Conservation (phyloP, 2,329 filamentous ascomycete genomes). For the Lasiodiplodia sp. region DNA sequence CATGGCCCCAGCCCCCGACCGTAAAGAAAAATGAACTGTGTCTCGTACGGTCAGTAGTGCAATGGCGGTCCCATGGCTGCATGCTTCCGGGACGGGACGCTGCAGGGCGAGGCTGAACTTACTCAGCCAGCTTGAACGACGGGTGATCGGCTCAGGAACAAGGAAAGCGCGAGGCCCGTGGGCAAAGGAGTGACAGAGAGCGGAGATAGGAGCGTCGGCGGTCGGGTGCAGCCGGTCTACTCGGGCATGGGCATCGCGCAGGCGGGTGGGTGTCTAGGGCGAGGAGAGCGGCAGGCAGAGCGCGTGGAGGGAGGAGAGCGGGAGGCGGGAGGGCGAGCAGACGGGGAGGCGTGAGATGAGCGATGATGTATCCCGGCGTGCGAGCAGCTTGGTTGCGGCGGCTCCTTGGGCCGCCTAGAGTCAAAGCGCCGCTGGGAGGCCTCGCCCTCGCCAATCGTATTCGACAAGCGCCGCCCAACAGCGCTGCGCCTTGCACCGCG, state of each 20-base stretch:
- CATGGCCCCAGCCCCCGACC: conserved; percentile 44
- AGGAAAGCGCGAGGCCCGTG: conserved; percentile 28
- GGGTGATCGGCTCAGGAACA: conserved; percentile 26
- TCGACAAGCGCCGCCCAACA: conserved; percentile 18
- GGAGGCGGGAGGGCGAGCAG: conserved; percentile 15
- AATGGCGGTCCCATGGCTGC: conserved; percentile 30
- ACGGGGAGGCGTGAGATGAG: conserved; percentile 27
- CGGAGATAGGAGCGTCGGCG: conserved; percentile 27
- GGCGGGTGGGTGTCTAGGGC: neutral
- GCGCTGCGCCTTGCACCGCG: conserved; percentile 19
- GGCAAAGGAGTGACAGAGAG: conserved; percentile 27
- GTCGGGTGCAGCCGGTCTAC: conserved; percentile 20
- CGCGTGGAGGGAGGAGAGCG: neutral
- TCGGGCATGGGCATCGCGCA: conserved; percentile 28
- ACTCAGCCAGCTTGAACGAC: conserved; percentile 38
- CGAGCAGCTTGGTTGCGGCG: conserved; percentile 27
- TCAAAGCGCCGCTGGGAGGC: conserved; percentile 23
- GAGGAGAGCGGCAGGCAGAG: neutral
- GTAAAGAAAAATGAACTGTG: conserved; percentile 42
- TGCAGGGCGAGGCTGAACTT: conserved; percentile 33
- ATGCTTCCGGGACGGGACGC: conserved; percentile 13
- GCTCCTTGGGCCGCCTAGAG: conserved; percentile 20
- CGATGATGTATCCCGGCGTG: conserved; percentile 29
- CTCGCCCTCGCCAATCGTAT: conserved; percentile 22
- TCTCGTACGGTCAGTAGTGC: conserved; percentile 26